Evolutionary conservation across 805 yeast species (phyloP).

Genomic region (Jamesozyma gamospora): DNA sequence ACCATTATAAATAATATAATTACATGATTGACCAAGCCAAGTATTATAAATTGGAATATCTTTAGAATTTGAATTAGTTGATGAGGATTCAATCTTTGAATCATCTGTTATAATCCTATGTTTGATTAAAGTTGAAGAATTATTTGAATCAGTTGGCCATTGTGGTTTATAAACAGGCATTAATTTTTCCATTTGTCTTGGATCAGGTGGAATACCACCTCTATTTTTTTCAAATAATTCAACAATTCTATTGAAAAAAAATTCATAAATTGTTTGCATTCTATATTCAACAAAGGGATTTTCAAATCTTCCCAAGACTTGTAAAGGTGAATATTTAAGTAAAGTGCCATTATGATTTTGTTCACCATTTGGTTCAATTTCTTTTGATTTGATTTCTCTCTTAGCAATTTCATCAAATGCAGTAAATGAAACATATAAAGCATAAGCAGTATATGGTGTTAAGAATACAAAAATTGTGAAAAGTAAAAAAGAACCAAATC

Average conservation of each 20-base stretch:
- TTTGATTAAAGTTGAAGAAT: background rate
- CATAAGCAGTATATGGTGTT: constrained; percentile 52
- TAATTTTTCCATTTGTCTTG: constrained; percentile 38
- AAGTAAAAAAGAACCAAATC: background rate
- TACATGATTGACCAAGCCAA: constrained; percentile 92
- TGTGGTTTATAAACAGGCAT: constrained; percentile 57
- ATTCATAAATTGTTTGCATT: constrained; percentile 82
- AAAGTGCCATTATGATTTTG: constrained; percentile 16
- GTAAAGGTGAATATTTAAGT: constrained; percentile 36
- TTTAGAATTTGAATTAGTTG: background rate
- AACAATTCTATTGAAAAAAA: constrained; percentile 57
- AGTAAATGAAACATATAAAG: constrained; percentile 46
- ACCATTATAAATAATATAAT: constrained; percentile 58
- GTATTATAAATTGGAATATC: constrained; percentile 36
- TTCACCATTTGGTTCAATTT: constrained; percentile 11
- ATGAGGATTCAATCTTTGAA: background rate
- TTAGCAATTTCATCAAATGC: constrained; percentile 45
- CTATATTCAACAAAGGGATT: constrained; percentile 89
- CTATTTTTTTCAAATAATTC: constrained; percentile 59
- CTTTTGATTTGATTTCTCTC: constrained; percentile 27
- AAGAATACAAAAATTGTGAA: constrained; percentile 9
- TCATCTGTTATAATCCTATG: constrained; percentile 1
- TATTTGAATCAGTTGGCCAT: constrained; percentile 37
- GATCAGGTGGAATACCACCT: constrained; percentile 47
- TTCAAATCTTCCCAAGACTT: constrained; percentile 69